These are phyloP conservation scores for Domatiomyces globalis DNA, from an alignment of 2,329 filamentous ascomycete species.

Conservation along the genomic window DNA sequence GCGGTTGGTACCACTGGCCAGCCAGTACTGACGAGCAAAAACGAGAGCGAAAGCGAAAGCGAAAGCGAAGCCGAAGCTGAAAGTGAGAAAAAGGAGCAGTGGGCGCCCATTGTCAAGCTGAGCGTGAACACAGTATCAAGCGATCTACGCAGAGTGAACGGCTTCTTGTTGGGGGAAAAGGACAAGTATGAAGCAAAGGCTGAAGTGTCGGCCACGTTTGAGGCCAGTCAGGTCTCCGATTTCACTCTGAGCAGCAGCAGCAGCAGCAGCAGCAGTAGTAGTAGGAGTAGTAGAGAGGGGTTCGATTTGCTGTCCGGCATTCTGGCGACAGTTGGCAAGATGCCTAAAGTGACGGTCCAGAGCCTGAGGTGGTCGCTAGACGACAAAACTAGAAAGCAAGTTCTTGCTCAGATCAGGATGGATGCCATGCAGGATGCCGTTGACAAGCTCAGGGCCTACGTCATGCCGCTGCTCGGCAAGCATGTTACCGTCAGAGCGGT, in stretches of 20 bases:
- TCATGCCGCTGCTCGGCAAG: background rate
- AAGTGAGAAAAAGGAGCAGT: background rate
- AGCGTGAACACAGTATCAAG: slow-evolving; percentile 5
- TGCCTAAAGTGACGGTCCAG: slow-evolving; percentile 1
- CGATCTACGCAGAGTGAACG: slow-evolving; percentile 3
- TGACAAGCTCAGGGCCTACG: slow-evolving; percentile 6
- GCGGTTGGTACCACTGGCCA: too few species aligned
- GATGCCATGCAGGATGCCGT: slow-evolving; percentile 6
- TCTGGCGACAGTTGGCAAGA: slow-evolving; percentile 4
- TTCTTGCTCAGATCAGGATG: background rate
- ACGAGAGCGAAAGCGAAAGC: background rate
- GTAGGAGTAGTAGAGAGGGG: too few species aligned
- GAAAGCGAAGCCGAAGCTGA: background rate
- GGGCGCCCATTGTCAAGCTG: slow-evolving; percentile 2
- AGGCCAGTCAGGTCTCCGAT: background rate
- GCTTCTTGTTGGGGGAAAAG: slow-evolving; percentile 1
- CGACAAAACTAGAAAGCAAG: background rate
- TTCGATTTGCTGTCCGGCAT: slow-evolving; percentile 4
- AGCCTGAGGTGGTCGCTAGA: slow-evolving; percentile 5
- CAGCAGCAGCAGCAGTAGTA: too few species aligned
- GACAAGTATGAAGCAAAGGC: slow-evolving; percentile 3
- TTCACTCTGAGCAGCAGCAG: too few species aligned
- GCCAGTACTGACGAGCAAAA: too few species aligned
- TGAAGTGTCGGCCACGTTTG: slow-evolving; percentile 5
- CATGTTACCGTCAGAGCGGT: too few species aligned